phyloP scores from a whole-genome alignment of 495 filamentous ascomycete species.

The Neohortaea acidophila region DNA sequence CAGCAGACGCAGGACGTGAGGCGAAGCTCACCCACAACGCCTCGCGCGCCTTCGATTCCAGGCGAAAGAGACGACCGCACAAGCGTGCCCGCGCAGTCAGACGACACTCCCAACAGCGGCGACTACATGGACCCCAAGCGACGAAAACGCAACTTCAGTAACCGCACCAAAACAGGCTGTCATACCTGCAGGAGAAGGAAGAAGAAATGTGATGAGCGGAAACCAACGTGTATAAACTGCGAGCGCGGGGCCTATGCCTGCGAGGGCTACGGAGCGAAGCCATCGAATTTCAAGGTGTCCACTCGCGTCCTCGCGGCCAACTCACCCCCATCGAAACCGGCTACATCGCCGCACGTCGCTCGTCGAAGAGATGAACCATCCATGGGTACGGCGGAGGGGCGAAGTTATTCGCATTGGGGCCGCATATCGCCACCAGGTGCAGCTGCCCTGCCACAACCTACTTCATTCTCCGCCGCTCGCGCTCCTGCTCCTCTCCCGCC shows the following conservation, averaged over 20 bases:
- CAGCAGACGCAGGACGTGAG: neutral
- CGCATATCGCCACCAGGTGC: neutral
- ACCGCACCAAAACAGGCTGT: conserved; percentile 93
- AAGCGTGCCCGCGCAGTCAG: neutral
- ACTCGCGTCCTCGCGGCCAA: conserved; percentile 16
- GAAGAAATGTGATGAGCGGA: conserved; percentile 96
- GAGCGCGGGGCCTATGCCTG: conserved; percentile 82
- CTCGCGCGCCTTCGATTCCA: neutral
- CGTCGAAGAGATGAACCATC: neutral
- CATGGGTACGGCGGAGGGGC: neutral
- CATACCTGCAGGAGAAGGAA: conserved; percentile 88
- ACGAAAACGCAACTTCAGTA: conserved; percentile 49
- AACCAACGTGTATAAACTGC: conserved; percentile 93
- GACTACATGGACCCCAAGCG: conserved; percentile 11
- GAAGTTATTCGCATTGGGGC: neutral
- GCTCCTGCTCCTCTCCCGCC: no score
- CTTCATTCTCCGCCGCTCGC: no score
- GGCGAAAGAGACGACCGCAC: neutral
- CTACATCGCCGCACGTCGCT: conserved; percentile 27
- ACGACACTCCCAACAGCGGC: neutral
- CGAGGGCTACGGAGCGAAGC: conserved; percentile 76
- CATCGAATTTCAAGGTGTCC: conserved; percentile 48
- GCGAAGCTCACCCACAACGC: conserved; percentile 1
- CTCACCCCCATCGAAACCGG: conserved; percentile 56
- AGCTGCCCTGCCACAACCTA: no score